These are phyloP conservation scores for Hypoxylon intermedium DNA, from an alignment of 495 filamentous ascomycete species.

Conservation along the genomic window DNA sequence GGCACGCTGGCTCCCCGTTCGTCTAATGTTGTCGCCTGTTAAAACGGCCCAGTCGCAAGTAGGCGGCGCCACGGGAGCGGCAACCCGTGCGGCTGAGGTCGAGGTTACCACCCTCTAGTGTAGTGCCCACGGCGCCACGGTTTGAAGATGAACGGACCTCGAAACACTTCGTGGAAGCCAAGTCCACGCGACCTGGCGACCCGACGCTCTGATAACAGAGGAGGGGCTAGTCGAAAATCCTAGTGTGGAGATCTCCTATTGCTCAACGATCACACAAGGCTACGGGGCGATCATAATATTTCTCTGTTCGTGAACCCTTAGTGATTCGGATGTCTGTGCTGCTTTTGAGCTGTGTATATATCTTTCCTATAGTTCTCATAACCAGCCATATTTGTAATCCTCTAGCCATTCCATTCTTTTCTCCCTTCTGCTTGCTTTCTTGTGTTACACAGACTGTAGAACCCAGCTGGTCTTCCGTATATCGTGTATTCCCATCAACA, in stretches of 20 bases:
- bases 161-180: constrained; percentile 34
- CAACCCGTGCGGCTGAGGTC: constrained; percentile 9
- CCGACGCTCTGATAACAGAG: constrained; percentile 18
- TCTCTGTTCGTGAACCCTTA: neutral
- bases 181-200: constrained; percentile 18
- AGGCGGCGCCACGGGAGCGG: constrained; percentile 1
- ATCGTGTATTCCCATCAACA: neutral
- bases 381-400: neutral
- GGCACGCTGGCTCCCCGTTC: neutral
- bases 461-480: neutral
- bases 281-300: constrained; percentile 33
- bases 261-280: constrained; percentile 9
- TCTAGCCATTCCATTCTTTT: constrained; percentile 18
- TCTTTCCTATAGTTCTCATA: neutral
- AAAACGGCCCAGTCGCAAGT: constrained; percentile 22
- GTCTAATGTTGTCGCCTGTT: constrained; percentile 4
- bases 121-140: too few relatives aligned
- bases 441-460: constrained; percentile 1
- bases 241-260: constrained; percentile 1
- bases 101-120: neutral
- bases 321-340: constrained; percentile 1
- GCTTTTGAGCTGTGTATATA: constrained; percentile 17
- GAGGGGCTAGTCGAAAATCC: constrained; percentile 9
- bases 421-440: neutral
- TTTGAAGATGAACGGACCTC: constrained; percentile 12